Evolutionary conservation across 495 filamentous ascomycete species (phyloP), one percentile per base, ranked within the genome.

Genomic region (Evernia prunastri): DNA sequence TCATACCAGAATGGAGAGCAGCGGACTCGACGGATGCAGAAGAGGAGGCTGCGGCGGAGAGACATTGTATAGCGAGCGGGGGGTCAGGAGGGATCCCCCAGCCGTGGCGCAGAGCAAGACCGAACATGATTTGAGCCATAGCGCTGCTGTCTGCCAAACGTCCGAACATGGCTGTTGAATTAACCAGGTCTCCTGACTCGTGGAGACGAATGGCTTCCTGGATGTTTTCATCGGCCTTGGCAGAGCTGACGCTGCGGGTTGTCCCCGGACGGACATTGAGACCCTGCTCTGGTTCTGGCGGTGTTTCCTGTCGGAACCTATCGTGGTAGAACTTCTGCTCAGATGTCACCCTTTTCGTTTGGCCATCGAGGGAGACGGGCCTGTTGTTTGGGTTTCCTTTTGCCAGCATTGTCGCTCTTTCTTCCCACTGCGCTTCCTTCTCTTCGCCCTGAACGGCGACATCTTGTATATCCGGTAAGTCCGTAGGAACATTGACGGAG

Each of bases 121-220:
- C 94, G 73, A 95, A 99, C 59, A 99, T 82, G 56, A 99, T 94
- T 75, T 99, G 93, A 70, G 90, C 92, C 69, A 99, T 80, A 23
- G 92, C 89, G 74, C 97, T 96, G 75, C 96, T 84, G 72, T 96
- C 88, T 39, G 94, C 95, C 60, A 99, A 82, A 51, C 83, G 82
- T 23, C 86, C 91, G 76, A 99, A 97, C 82, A 97, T 84, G 25
- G 77, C 77, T 51, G 95, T 98, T 58, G 91, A 92, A 69, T 76
- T 76, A 69, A 85, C 76, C 35, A 73, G 66, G 23, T 69, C 60
- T 60, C 94, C 93, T 37, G 78, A 79, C 74, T 99, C 94, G 74
- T 99, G 94, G 63, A 97, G 81, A 69, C 87, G 81, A 74, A 99
- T 97, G n/a, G 95, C 94, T 75, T 94, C 87, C 76, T 96, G 92